Percentiles rank a stretch among this genome's conserved stretches.
Conservation (phyloP, 1,284 basidiomycete genomes). For the Somion occarium region DNA sequence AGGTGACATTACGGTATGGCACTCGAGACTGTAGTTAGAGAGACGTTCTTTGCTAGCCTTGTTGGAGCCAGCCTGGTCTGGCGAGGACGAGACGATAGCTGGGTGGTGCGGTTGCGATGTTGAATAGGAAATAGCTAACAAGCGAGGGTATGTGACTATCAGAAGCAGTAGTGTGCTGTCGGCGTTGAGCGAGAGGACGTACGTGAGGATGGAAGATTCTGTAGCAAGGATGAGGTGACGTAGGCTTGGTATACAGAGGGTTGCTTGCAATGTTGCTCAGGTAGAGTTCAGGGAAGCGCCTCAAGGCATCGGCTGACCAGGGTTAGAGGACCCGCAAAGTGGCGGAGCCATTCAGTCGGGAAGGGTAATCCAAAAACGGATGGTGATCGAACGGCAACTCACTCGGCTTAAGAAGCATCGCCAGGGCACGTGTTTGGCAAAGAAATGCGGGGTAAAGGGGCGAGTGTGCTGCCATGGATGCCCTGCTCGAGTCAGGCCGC, state of each 20-base stretch:
- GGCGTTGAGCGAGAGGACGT: no score
- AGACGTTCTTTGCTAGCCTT: no score
- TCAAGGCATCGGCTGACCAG: not conserved
- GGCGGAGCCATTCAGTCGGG: not conserved
- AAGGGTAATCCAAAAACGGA: not conserved
- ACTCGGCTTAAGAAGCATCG: not conserved
- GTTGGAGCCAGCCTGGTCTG: no score
- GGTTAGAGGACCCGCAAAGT: not conserved
- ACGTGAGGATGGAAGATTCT: not conserved
- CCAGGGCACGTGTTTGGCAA: not conserved
- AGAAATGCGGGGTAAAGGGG: slow-evolving; percentile 9
- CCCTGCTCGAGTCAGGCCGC: not conserved
- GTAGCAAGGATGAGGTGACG: not conserved
- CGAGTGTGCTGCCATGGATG: not conserved
- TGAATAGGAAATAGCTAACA: no score
- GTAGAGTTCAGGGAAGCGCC: not conserved
- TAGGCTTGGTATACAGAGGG: not conserved
- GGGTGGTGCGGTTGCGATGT: no score
- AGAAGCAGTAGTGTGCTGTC: no score
- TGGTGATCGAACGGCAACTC: not conserved
- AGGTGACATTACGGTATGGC: no score
- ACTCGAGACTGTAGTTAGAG: no score
- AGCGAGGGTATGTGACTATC: no score
- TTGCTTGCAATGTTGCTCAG: not conserved
- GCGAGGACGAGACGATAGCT: no score